Percentiles rank a stretch among this genome's conserved stretches.
Conservation (phyloP, 1,284 basidiomycete species). For the Pisolithus thermaeus region DNA sequence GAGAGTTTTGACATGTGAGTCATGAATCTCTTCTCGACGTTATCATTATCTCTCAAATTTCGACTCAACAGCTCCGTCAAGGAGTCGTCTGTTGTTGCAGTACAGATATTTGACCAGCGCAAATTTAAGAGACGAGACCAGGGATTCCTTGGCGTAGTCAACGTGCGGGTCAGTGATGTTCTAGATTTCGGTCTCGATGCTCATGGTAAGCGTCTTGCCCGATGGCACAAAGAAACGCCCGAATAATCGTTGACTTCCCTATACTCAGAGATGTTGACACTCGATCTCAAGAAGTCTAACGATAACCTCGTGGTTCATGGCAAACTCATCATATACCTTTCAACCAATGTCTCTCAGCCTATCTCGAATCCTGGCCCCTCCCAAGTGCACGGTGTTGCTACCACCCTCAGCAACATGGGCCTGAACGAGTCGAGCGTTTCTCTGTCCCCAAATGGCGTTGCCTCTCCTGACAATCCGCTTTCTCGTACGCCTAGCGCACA, state of each 20-base stretch:
- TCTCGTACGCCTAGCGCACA: conserved; percentile 54
- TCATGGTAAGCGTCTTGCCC: conserved; percentile 57
- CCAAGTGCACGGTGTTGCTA: conserved; percentile 48
- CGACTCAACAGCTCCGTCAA: conserved; percentile 63
- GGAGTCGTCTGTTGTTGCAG: conserved; percentile 86
- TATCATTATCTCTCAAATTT: conserved; percentile 5
- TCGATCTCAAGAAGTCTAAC: conserved; percentile 87
- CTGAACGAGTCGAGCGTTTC: conserved; percentile 49
- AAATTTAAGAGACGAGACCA: conserved; percentile 96
- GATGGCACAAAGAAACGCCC: conserved; percentile 2
- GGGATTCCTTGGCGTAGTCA: conserved; percentile 92
- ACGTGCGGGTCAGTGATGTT: conserved; percentile 85
- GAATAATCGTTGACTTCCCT: conserved; percentile 8
- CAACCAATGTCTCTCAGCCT: conserved; percentile 75
- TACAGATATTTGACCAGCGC: conserved; percentile 96
- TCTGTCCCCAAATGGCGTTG: conserved; percentile 41
- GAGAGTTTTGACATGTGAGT: conserved; percentile 85
- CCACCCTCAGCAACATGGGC: conserved; percentile 53
- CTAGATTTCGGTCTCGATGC: conserved; percentile 86
- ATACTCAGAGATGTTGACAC: conserved; percentile 75
- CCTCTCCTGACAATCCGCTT: conserved; percentile 32
- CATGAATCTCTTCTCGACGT: background rate
- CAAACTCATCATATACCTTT: conserved; percentile 85
- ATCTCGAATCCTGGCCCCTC: conserved; percentile 72
- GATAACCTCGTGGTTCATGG: conserved; percentile 87